Evolutionary conservation across 371 early-diverging fungal genomes (phyloP), one percentile per base, ranked within the genome.

Genomic region (Apophysomyces ossiformis): DNA sequence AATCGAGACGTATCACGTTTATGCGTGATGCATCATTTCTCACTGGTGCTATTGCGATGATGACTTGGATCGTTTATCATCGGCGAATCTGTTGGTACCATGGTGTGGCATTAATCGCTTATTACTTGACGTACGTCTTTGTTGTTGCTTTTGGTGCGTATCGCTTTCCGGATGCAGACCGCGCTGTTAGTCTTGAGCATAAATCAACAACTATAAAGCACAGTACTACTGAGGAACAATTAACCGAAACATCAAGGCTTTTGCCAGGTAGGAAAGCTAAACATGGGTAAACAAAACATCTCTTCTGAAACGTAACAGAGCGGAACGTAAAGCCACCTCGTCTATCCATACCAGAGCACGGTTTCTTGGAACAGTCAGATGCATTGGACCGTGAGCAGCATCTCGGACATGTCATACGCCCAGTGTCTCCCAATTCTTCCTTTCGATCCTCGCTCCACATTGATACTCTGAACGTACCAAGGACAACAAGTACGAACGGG

Each of bases 21-120:
- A 72, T 88, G 46, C 84, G 94, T 9, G 94, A 94, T 74, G 79
- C 89, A 7, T 69, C 77, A 3, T 93, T 92, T 70, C 86, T 93
- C 58, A 77, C 82, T 2, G 86, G 90, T 41, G 87, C 93, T 16
- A 77, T 89, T 41, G 54, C 87, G 12, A 84, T 89, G 47, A 72
- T 83, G 1, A 69, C 85, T 0, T 85, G 84, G 68, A 90, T 91
- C 37, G 76, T 88, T 5, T 80, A 84, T 37, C 87, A 90, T 43
- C 78, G 82, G n/a, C 68, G 79, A 36, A 90, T 91, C 26, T 78
- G 85, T 1, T 84, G 89, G 68, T 77, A 83, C 46, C 91, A 92
- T 60, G 82, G 88, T 21, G 56, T 85, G 4, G 60, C 72, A 7
- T 72, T 91, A n/a, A 75, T 88, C 13, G 47, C 70, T 0, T 88